These are phyloP conservation scores for Mucor saturninus DNA, from an alignment of 371 early-diverging fungal genomes.

Conservation along the genomic window DNA sequence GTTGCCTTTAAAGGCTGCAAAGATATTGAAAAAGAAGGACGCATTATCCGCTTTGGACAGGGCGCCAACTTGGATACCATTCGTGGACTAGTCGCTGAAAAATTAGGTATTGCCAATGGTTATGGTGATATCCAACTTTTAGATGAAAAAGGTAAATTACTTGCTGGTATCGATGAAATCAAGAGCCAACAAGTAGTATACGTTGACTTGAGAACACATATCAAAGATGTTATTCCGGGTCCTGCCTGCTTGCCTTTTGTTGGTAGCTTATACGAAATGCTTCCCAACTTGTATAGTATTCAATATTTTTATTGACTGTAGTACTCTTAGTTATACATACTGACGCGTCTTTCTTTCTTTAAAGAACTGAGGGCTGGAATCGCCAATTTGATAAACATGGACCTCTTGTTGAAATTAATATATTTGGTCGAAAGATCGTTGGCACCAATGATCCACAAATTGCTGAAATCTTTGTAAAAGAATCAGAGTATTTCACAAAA, in stretches of 20 bases:
- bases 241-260: constrained; percentile 30
- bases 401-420: constrained; percentile 18
- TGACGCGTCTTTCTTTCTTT: not conserved
- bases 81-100: constrained; percentile 27
- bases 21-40: constrained; percentile 30
- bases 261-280: constrained; percentile 36
- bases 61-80: constrained; percentile 27
- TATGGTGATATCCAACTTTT: constrained; percentile 14
- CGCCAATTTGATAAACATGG: constrained; percentile 32
- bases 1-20: constrained; percentile 21
- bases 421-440: constrained; percentile 21
- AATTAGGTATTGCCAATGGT: constrained; percentile 17
- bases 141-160: constrained; percentile 8
- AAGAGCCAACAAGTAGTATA: constrained; percentile 26
- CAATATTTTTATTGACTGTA: not conserved
- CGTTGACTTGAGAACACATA: constrained; percentile 14
- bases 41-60: constrained; percentile 23
- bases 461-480: constrained; percentile 38
- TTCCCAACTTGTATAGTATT: constrained; percentile 34
- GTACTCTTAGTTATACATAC: not conserved
- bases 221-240: constrained; percentile 29
- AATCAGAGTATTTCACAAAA: constrained; percentile 48
- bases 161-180: constrained; percentile 25
- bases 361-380: constrained; percentile 24
- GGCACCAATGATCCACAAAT: constrained; percentile 40